Base-by-base conservation (phyloP, 345 rosid species). In the Camelina hispida region DNA sequence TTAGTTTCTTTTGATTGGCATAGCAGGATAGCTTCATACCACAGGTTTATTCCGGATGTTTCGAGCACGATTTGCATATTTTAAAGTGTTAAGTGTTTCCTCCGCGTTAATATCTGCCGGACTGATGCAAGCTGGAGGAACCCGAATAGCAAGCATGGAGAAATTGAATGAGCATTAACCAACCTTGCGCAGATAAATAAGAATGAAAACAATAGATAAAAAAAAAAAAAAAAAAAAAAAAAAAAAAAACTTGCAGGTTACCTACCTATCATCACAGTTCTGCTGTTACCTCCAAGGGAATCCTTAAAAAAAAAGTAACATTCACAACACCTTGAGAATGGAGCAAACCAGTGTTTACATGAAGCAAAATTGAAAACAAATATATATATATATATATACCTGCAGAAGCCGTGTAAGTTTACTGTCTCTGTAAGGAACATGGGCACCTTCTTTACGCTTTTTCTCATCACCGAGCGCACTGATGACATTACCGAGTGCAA, bases 231-330 rank as follows among this genome's bases (percentile, higher is more conserved):
- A 20, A 20, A 20, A 20, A 20, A 20, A 37, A 9, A 46, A 63
- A n/a, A 28, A 4, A 25, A 23, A 60, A 69, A 76, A 18, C 0
- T 30, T 20, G 57, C 2, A 64, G 28, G 34, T 79, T 86, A 95
- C 99, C 99, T 82, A 95, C 99, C 99, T 82, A 95, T 92, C 99
- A 95, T 95, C 42, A 89, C 94, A 22, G 99, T 95, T 85, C 97
- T 88, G 89, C 97, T 95, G 85, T 95, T 95, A 25, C 99, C 99
- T 17, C 99, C 99, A 38, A 95, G 99, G n/a, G 99, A 95, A 84
- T 95, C 99, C 99, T 95, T 55, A 15, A 38, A 15, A 38, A 25
- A 28, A 52, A 32, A 62, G 73, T 25, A 35, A 44, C 15, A 68
- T 58, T 46, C 30, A 54, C 54, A 7, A 20, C 2, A 22, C 51